Evolutionary conservation across 2,329 filamentous ascomycete genomes (phyloP).

Genomic region (Aureobasidium mangrovei): DNA sequence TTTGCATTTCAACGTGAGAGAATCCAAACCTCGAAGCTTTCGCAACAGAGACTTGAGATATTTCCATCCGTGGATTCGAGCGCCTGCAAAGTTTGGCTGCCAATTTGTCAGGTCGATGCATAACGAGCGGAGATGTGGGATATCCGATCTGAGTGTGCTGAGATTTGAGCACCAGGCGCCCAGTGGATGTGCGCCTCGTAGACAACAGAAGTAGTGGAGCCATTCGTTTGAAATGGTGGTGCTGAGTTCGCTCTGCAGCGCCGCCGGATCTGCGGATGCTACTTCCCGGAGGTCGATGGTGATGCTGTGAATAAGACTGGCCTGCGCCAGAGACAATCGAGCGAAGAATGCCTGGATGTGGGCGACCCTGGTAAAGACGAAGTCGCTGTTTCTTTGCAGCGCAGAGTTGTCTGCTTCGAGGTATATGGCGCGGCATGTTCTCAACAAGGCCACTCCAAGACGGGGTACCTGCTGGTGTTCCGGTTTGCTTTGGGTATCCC

Average conservation of each 20-base stretch:
- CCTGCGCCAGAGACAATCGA: slow-evolving; percentile 19
- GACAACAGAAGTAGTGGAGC: slow-evolving; percentile 27
- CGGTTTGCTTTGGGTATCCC: neutral
- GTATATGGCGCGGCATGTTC: slow-evolving; percentile 29
- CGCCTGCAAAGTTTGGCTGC: slow-evolving; percentile 4
- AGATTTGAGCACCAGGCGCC: slow-evolving; percentile 15
- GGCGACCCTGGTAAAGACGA: slow-evolving; percentile 29
- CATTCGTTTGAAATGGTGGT: slow-evolving; percentile 23
- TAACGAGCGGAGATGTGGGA: slow-evolving; percentile 9
- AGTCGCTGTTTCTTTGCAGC: slow-evolving; percentile 28
- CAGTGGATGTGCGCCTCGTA: slow-evolving; percentile 24
- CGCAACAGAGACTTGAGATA: slow-evolving; percentile 8
- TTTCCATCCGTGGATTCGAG: slow-evolving; percentile 9
- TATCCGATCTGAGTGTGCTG: slow-evolving; percentile 20
- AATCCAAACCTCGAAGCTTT: slow-evolving; percentile 6
- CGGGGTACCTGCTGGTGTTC: slow-evolving; percentile 13
- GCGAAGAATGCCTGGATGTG: slow-evolving; percentile 25
- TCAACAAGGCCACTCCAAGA: slow-evolving; percentile 23
- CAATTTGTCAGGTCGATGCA: slow-evolving; percentile 10
- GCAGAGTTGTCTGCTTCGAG: slow-evolving; percentile 26
- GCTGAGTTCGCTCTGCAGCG: neutral
- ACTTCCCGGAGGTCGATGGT: slow-evolving; percentile 30
- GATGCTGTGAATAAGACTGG: slow-evolving; percentile 25
- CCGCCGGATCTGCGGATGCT: neutral
- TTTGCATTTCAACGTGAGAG: slow-evolving; percentile 2